Evolutionary conservation across 108 stramenopile species (phyloP).

Genomic region (Nannochloropsis oceanica): DNA sequence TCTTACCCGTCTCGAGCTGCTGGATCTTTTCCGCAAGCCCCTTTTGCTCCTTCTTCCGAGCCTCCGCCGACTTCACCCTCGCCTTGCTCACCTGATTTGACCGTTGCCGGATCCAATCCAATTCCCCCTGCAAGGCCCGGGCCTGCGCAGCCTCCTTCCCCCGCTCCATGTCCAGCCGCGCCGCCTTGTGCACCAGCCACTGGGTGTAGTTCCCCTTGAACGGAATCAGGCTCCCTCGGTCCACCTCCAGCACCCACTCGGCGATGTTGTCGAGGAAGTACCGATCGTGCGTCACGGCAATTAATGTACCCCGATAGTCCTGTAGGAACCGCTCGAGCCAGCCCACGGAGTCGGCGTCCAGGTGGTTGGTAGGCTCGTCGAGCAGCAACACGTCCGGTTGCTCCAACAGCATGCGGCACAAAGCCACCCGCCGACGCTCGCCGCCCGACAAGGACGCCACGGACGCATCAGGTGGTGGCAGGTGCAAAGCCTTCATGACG

Average conservation of each 20-base stretch:
- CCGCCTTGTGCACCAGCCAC: constrained; percentile 77
- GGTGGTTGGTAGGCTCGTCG: constrained; percentile 29
- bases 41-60: neutral
- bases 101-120: constrained; percentile 75
- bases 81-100: constrained; percentile 12
- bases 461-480: constrained; percentile 10
- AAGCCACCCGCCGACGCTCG: constrained; percentile 20
- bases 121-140: constrained; percentile 42
- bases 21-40: constrained; percentile 26
- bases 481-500: constrained; percentile 24
- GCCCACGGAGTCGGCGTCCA: constrained; percentile 26
- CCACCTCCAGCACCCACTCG: constrained; percentile 86
- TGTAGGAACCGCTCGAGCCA: constrained; percentile 51
- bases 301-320: constrained; percentile 82
- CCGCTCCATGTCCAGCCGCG: constrained; percentile 44
- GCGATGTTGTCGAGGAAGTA: constrained; percentile 92
- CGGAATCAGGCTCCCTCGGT: constrained; percentile 61
- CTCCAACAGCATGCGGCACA: constrained; percentile 26
- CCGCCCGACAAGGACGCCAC: constrained; percentile 16
- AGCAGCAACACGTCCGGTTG: constrained; percentile 24
- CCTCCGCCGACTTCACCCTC: constrained; percentile 2
- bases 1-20: constrained; percentile 43
- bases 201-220: constrained; percentile 83
- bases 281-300: constrained; percentile 79
- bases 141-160: constrained; percentile 1